A percentile compares a stretch with the other conserved stretches of the same genome.
Conservation (phyloP, 129 eudicot genomes). For the Tagetes erecta region DNA sequence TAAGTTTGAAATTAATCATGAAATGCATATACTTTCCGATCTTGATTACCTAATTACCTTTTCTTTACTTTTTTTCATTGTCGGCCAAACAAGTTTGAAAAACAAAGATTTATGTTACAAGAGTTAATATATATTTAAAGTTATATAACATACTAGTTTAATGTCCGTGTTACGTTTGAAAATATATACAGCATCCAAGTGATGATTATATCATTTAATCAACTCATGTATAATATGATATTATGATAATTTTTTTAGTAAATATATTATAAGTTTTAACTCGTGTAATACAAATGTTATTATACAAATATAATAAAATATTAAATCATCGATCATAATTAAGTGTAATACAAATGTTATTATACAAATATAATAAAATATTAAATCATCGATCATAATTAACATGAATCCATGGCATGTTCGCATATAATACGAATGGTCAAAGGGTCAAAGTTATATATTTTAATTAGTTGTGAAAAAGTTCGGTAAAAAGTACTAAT, state of each 20-base stretch:
- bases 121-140: neutral
- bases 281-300: no score
- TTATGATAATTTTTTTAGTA: no score
- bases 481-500: constrained; percentile 19
- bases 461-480: neutral
- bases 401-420: neutral
- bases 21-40: neutral
- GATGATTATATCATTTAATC: no score
- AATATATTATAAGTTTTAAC: no score
- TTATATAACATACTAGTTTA: neutral
- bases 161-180: neutral
- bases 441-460: neutral
- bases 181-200: no score
- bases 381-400: neutral
- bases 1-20: neutral
- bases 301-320: neutral
- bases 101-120: neutral
- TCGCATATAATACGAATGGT: neutral
- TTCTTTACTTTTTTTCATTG: neutral
- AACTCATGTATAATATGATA: no score
- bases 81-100: constrained; percentile 4
- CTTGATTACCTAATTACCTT: constrained; percentile 4
- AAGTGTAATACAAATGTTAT: neutral
- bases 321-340: neutral
- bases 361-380: neutral